Evolutionary conservation across 208 protist species (phyloP).

Genomic region (Plasmodiophora brassicae): DNA sequence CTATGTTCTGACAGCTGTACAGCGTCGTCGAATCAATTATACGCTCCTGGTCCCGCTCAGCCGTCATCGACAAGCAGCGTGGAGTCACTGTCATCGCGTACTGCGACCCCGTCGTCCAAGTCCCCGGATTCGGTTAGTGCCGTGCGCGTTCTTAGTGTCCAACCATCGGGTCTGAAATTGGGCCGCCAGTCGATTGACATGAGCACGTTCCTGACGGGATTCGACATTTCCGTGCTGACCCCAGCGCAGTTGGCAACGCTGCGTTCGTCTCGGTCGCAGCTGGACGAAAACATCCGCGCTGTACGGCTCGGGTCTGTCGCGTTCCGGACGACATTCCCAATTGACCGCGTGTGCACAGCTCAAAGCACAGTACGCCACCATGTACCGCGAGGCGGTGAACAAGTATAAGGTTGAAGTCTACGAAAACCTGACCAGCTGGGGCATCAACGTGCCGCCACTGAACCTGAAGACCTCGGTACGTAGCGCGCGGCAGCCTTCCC

Average conservation of each 20-base stretch:
- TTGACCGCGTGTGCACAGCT: background rate
- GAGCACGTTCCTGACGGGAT: background rate
- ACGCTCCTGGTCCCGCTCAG: too few species aligned
- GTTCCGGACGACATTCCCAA: background rate
- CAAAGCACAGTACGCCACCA: background rate
- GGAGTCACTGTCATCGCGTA: too few species aligned
- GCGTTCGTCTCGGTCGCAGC: background rate
- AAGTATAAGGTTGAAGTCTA: slow-evolving; percentile 17
- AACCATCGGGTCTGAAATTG: background rate
- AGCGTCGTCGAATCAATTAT: too few species aligned
- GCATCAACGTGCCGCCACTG: background rate
- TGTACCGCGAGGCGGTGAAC: slow-evolving; percentile 12
- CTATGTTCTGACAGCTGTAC: too few species aligned
- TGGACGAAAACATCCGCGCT: slow-evolving; percentile 8
- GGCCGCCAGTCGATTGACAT: slow-evolving; percentile 16
- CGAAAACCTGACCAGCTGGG: background rate
- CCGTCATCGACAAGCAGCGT: too few species aligned
- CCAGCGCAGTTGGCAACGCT: background rate
- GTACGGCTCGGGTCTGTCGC: background rate
- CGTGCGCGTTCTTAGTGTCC: background rate
- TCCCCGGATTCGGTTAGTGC: too few species aligned
- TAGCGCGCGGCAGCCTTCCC: too few species aligned
- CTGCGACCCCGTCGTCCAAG: too few species aligned
- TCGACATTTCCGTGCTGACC: background rate
- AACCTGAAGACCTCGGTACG: background rate